phyloP scores from a whole-genome alignment of 306 rosid genomes.

The Gastrolobium bilobum region DNA sequence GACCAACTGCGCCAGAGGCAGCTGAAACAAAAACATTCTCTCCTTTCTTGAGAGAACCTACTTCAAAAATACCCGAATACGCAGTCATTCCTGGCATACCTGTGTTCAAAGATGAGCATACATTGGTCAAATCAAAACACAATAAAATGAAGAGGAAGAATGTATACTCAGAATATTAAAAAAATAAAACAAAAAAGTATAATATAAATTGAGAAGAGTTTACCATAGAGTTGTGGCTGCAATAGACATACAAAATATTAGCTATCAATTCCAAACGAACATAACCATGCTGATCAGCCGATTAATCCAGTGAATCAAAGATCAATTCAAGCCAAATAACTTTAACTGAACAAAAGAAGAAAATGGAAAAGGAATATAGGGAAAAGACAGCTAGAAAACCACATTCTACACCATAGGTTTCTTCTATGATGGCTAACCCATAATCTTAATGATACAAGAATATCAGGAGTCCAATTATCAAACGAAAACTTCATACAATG shows the following conservation, averaged over 20 bases:
- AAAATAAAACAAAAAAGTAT: not conserved
- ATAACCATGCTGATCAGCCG: not conserved
- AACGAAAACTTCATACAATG: not conserved
- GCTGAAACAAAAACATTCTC: constrained; percentile 52
- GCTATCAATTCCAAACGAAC: constrained; percentile 11
- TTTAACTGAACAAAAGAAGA: not conserved
- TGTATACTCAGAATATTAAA: not conserved
- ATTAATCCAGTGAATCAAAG: not conserved
- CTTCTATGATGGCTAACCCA: constrained; percentile 6
- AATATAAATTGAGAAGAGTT: not conserved
- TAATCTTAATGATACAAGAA: constrained; percentile 1
- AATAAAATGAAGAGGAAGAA: not conserved
- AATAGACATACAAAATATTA: not conserved
- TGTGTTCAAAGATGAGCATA: not conserved
- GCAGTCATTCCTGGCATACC: constrained; percentile 62
- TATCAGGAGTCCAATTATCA: not conserved
- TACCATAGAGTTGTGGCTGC: not conserved
- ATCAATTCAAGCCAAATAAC: not conserved
- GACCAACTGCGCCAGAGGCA: constrained; percentile 51
- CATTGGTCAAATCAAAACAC: not conserved
- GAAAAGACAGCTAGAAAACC: not conserved
- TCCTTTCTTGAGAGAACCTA: constrained; percentile 49
- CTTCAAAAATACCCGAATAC: constrained; percentile 46
- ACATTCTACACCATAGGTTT: not conserved
- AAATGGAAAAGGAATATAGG: not conserved